Evolutionary conservation across 2,329 filamentous ascomycete species (phyloP), one percentile per base, ranked within the genome.

Genomic region (Scolecobasidium constrictum): DNA sequence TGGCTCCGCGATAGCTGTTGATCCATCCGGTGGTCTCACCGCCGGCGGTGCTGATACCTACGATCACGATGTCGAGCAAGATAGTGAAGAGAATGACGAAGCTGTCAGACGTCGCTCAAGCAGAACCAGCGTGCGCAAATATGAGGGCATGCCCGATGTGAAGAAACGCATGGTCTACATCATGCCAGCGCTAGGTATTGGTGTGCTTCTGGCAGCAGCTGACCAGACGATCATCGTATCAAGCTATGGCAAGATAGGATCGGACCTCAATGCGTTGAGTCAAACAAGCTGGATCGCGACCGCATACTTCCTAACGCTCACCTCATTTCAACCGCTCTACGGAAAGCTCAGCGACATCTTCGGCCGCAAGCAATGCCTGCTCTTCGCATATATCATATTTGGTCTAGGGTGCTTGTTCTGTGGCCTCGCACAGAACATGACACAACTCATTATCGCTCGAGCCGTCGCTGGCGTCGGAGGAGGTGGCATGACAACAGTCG

Each of bases 211-310:
- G 5, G 73, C 79, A 16, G 81, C 83, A 3, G 71, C 81, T 40
- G 84, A 90, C 55, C 82, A 87, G 58, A 85, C 85, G 1, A 76
- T 88, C 42, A 78, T 84, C 21, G 76, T 88, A 38, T 77, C 78
- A n/a, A 79, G 73, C n/a, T 87, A 87, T 58, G 81, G 81, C 39
- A 77, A 73, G 48, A 88, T 90, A 52, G 83, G 83, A 9, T 84
- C 73, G 44, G 84, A 88, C 48, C 64, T 90, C 20, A 69, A 83
- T 40, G 81, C 83, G 2, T 67, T 90, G 41, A 85, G 82, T 55
- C 75, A 75, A 49, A 86, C 82, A 3, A 81, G 76, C 41, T 87
- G 83, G 83, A 81, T 87, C 46, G 81, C 81, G 20, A 77, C 75
- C 19, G 71, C 70, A 7, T 83, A 88, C 57, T 82, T 86, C 52